Evolutionary conservation across 225 moss, liverwort and hornwort species (phyloP).

Genomic region (Physcomitrellopsis africana): DNA sequence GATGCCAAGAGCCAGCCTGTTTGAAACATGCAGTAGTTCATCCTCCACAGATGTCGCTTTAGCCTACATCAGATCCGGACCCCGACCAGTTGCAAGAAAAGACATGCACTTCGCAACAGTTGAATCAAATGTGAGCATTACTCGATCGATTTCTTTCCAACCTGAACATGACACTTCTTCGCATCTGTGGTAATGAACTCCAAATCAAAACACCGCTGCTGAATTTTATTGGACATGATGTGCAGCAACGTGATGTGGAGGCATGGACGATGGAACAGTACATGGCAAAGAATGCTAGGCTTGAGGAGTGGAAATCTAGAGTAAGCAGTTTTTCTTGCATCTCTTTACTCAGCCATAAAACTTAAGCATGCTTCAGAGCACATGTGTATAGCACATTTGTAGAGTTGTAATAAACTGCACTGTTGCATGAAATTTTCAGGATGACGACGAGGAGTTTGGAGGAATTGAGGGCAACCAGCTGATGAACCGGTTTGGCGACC

Average conservation of each 20-base stretch:
- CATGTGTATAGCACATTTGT: not conserved
- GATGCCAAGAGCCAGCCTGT: conserved; percentile 29
- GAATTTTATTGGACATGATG: conserved; percentile 20
- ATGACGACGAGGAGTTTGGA: conserved; percentile 41
- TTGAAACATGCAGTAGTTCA: conserved; percentile 32
- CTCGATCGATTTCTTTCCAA: conserved; percentile 6
- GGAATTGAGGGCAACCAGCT: conserved; percentile 46
- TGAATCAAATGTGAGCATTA: conserved; percentile 47
- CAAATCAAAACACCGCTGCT: not conserved
- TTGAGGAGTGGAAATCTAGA: conserved; percentile 36
- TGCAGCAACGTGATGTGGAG: conserved; percentile 54
- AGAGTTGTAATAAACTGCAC: not conserved
- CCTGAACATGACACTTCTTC: not conserved
- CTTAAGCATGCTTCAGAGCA: not conserved
- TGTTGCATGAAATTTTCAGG: conserved; percentile 25
- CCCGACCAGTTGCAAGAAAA: conserved; percentile 25
- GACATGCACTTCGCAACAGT: conserved; percentile 52
- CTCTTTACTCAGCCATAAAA: not conserved
- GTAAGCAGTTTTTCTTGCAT: conserved; percentile 30
- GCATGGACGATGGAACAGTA: conserved; percentile 55
- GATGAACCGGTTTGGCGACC: conserved; percentile 34
- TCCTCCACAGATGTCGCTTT: conserved; percentile 30
- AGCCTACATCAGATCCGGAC: conserved; percentile 35
- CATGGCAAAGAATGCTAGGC: conserved; percentile 45
- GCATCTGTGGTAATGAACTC: not conserved